Base-by-base conservation (phyloP, 106 monocot species). In the Allium sativum region DNA sequence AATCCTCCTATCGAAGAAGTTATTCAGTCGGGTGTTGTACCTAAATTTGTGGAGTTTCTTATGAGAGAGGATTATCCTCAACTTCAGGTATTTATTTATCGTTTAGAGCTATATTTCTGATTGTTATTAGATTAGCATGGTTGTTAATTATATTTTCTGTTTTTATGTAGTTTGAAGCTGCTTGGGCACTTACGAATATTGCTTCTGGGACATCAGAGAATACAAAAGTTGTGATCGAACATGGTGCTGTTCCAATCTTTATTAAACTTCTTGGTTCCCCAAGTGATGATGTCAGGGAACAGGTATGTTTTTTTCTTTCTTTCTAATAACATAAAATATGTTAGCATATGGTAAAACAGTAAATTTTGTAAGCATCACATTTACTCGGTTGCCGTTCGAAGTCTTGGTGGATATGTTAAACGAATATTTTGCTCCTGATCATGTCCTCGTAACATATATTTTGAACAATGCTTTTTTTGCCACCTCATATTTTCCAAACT, bases 1-100 rank as follows among this genome's bases (percentile, higher is more conserved):
- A 76, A 79, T 58, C 84, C 89, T 42, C 89, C 89, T 0, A 84
- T 89, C 10, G 89, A 89, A 68, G 84, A 89, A 58, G 89, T 89
- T 15, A 89, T 84, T 16, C 72, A 70, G 45, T 40, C 84, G 43
- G 88, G 88, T 18, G 88, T 84, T 65, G 88, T 89, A 50, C 88
- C 88, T 10, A 74, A 75, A 3, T 80, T 89, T 57, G 84, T 89
- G 19, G 78, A 81, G 66, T 89, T 89, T 45, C 80, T 89, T 18
- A 71, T 52, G 7, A 80, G 88, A 48, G 88, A 89, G 53, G 81
- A 81, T 67, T 84, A 76, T 44, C 84, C 88, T 12, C 84, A 89
- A 52, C 80, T 89, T 11, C 88, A 89, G 80, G 88, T 84, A 4
- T 22, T 47, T 20, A 59, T 45, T 12, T n/a, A 0, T 68, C 16